Evolutionary conservation across 2,329 filamentous ascomycete genomes (phyloP).

Genomic region (Fusarium sp.): DNA sequence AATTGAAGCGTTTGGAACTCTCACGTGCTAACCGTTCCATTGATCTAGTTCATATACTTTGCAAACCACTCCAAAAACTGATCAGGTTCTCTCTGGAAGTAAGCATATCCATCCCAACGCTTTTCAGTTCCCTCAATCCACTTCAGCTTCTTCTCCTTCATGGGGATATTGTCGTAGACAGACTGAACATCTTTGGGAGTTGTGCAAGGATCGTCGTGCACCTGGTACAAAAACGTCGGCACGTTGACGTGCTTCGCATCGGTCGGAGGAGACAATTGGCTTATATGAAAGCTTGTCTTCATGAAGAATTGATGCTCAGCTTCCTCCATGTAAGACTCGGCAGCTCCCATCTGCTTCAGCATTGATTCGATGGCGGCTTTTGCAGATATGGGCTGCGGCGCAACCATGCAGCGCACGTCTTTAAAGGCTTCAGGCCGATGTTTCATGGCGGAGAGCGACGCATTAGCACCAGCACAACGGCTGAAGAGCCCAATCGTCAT

Average conservation of each 20-base stretch:
- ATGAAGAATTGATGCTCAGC: slow-evolving; percentile 27
- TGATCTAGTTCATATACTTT: slow-evolving; percentile 19
- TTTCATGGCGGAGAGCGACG: slow-evolving; percentile 19
- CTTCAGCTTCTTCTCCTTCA: slow-evolving; percentile 25
- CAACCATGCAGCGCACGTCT: slow-evolving; percentile 27
- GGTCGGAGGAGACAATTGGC: slow-evolving; percentile 1
- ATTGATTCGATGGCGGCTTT: slow-evolving; percentile 9
- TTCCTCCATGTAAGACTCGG: slow-evolving; percentile 29
- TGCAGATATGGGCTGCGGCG: slow-evolving; percentile 23
- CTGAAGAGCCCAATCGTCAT: slow-evolving; percentile 35
- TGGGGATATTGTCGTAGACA: slow-evolving; percentile 32
- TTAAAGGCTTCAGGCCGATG: slow-evolving; percentile 24
- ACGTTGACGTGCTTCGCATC: slow-evolving; percentile 31
- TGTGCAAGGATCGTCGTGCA: slow-evolving; percentile 22
- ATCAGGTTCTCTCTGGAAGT: slow-evolving; percentile 31
- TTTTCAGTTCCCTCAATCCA: slow-evolving; percentile 31
- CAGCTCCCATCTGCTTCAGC: slow-evolving; percentile 17
- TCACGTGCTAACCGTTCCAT: too few species aligned
- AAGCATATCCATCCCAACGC: slow-evolving; percentile 31
- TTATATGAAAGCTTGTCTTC: slow-evolving; percentile 34
- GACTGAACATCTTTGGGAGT: slow-evolving; percentile 31
- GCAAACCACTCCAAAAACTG: slow-evolving; percentile 38
- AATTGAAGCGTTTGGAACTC: too few species aligned
- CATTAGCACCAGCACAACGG: slow-evolving; percentile 31
- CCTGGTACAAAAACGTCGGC: slow-evolving; percentile 35